Base-by-base conservation (phyloP, 2,329 filamentous ascomycete genomes). In the Cercospora sp. region DNA sequence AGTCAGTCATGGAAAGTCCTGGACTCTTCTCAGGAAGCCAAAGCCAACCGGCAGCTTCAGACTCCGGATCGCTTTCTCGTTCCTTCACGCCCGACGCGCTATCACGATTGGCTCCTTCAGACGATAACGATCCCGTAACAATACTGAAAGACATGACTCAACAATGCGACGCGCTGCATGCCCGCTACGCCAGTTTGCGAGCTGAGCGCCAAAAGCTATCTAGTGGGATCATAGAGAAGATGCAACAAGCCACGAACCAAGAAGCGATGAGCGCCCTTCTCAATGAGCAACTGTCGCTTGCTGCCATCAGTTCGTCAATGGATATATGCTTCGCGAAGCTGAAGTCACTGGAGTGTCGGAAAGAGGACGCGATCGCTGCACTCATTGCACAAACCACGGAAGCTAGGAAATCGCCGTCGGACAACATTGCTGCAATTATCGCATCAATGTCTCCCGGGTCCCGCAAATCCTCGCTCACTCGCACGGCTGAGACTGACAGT, bases 271-370 rank as follows among this genome's bases (percentile, higher is more conserved):
- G 74, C 60, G 68, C 65, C 6, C 65, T 78, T 45, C 66, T 78
- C 12, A 72, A 77, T 53, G 75, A 77, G 66, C 77, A 78, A 34
- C 64, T 78, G 34, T 73, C 72, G 18, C 71, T 78, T 10, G 67
- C 74, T 5, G 73, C 76, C 4, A 69, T 76, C 55, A 75, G 72
- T 64, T 76, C 74, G 43, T 77, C 76, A 0, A 77, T 78, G 74
- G 76, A 78, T 58, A 77, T 78, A 30, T 77, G 75, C 67, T 73
- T 77, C 51, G 76, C 77, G 6, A 77, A 77, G 58, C 64, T 78
- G 34, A 77, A 77, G 59, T 74, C 74, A 5, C 65, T 78, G 12
- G 74, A 77, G 21, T 77, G 74, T 53, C 65, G 71, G 21, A 77
- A 74, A 62, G 77, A 78, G 59, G 74, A 75, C 30, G 74, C 73